Evolutionary conservation across 2,329 filamentous ascomycete genomes (phyloP), one percentile per base, ranked within the genome.

Genomic region (Pyricularia grisea): DNA sequence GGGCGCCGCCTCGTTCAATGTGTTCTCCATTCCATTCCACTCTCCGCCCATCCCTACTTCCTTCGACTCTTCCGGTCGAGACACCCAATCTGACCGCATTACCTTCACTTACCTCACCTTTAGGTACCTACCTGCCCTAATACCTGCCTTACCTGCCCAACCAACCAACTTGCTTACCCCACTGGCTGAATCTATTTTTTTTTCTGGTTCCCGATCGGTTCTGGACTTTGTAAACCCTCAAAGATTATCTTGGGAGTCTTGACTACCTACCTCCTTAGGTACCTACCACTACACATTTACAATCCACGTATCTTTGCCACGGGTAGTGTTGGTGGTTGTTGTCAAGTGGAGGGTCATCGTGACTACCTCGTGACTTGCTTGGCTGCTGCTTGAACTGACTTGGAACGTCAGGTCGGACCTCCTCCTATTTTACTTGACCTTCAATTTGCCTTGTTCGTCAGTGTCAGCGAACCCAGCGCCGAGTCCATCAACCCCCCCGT

Each of bases 21-120:
- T 30, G 66, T 67, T 67, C 66, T 58, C 36, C 66, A 58, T 58
- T 58, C 66, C 66, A 60, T 67, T 36, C 42, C 42, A 67, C 42
- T 42, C 66, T 30, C 42, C 25, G 65, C 30, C 30, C 36, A 55
- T 67, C 23, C 36, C 28, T 58, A 36, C 7, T 27, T 67, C 42
- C 27, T 14, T 4, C 36, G 33, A 20, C 65, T 50, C 31, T 67
- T 28, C 7, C 20, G 66, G 25, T 58, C 60, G 36, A 27, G 33
- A 12, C 33, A 23, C 25, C 42, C 27, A 30, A 67, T 30, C 66
- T 50, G 20, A 50, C 23, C 66, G 31, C 30, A 25, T 14, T 17
- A 42, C 17, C 66, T 17, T 36, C 11, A 25, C 28, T n/a, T 50
- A 17, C 55, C 65, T 31, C n/a, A 23, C 65, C 23, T 33, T 65